Percentiles rank a stretch among this genome's conserved stretches.
Conservation (phyloP, 2,329 filamentous ascomycete genomes). For the Colletotrichum noveboracense region DNA sequence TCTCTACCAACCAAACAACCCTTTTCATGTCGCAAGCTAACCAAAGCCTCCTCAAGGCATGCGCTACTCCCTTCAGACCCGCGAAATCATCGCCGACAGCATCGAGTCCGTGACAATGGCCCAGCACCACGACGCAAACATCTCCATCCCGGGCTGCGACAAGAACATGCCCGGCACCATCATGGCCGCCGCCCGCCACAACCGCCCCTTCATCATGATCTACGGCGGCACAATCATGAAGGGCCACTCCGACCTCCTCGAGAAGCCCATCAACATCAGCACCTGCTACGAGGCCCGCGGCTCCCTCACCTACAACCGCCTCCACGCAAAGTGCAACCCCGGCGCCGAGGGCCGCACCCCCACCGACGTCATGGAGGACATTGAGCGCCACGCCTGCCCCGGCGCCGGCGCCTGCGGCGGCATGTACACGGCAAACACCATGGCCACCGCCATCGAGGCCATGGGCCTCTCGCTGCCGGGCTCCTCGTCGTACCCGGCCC, state of each 20-base stretch:
- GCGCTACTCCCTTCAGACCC: conserved; percentile 88
- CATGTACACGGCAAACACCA: conserved; percentile 95
- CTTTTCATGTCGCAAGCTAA: background rate
- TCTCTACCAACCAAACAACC: background rate
- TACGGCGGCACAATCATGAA: conserved; percentile 92
- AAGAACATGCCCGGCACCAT: conserved; percentile 97
- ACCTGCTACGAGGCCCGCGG: conserved; percentile 90
- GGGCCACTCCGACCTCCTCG: conserved; percentile 79
- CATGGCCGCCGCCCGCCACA: conserved; percentile 90
- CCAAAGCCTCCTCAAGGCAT: conserved; percentile 64
- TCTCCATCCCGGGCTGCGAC: conserved; percentile 92
- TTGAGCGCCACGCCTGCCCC: conserved; percentile 77
- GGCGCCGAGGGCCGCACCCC: conserved; percentile 69
- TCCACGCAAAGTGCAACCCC: conserved; percentile 71
- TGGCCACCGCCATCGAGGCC: conserved; percentile 89
- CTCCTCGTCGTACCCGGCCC: conserved; percentile 82
- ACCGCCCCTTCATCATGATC: conserved; percentile 92
- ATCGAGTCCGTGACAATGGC: conserved; percentile 93
- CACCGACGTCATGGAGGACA: conserved; percentile 82
- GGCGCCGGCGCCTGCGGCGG: conserved; percentile 74
- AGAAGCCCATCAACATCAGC: conserved; percentile 83
- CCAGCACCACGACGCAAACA: conserved; percentile 91
- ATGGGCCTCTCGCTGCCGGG: conserved; percentile 85
- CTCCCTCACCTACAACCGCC: conserved; percentile 77
- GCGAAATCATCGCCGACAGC: conserved; percentile 92